Evolutionary conservation across 768 basidiomycete species (phyloP), one percentile per base, ranked within the genome.

Genomic region (Crassisporium funariophilum): DNA sequence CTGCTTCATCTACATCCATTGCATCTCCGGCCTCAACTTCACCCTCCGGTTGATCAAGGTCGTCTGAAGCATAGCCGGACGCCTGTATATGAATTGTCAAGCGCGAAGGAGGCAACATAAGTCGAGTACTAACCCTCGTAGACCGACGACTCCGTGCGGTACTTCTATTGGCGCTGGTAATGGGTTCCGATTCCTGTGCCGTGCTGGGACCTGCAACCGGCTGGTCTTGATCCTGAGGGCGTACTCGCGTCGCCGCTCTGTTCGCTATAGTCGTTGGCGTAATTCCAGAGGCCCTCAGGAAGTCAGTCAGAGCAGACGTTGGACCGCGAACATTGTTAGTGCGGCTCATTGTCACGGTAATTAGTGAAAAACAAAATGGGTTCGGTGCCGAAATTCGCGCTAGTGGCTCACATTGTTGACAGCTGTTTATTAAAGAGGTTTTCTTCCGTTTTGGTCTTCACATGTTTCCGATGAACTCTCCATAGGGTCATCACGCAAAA

Each of bases 241-340:
- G 55, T 6, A 64, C 1, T 61, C 59, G 57, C 12, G 61, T 62
- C 3, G 67, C 68, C 16, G 55, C 65, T 17, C 75, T 68, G 11
- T 68, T 66, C 19, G 76, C 77, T 29, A 79, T 63, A 13, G 71
- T 74, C 2, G 72, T 72, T 4, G 75, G 61, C 2, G 74, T 78
- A 25, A 79, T 79, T 4, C 77, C 77, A 38, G 71, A 66, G 38
- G 68, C 72, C 57, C 79, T 79, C 24, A 93, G 69, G 54, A 87
- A 93, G 52, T 90, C 88, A 25, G 91, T 91, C 10, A 93, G 67
- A 0, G 91, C 91, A 16, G 88, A 91, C 0, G 86, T 82, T 2
- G 91, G 91, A 0, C 91, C 91, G 10, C 86, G 80, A 34, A 92
- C 82, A 48, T 87, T 87, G 59, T 76, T 76, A 41, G 60, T 57